phyloP scores from a whole-genome alignment of 148 eudicot species.

The Beta vulgaris region DNA sequence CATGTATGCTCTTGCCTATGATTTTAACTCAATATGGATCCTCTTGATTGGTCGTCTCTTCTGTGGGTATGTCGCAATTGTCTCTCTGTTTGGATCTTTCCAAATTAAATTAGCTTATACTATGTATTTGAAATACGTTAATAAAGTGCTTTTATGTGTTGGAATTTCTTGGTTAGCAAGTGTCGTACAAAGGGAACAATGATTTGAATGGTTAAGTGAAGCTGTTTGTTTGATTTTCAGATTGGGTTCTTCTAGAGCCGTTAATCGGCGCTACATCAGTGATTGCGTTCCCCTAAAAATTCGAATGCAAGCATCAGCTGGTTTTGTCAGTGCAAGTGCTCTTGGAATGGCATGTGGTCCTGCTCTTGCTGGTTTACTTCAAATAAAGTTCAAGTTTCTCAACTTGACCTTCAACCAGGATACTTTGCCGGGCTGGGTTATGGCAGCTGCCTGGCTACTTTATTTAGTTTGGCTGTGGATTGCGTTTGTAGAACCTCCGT shows the following conservation, averaged over 20 bases:
- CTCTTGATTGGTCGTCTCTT: slow-evolving; percentile 67
- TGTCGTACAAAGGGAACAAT: neutral
- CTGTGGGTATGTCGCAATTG: slow-evolving; percentile 60
- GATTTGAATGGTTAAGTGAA: neutral
- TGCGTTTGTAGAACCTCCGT: slow-evolving; percentile 56
- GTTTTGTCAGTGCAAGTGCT: slow-evolving; percentile 86
- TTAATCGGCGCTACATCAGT: slow-evolving; percentile 77
- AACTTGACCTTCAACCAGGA: slow-evolving; percentile 54
- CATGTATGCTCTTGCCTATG: slow-evolving; percentile 74
- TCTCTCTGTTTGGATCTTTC: neutral
- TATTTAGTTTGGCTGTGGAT: slow-evolving; percentile 61
- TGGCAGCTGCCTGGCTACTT: slow-evolving; percentile 69
- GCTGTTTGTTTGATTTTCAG: slow-evolving; percentile 30
- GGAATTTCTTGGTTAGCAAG: neutral
- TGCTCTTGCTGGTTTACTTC: slow-evolving; percentile 76
- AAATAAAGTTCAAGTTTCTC: slow-evolving; percentile 51
- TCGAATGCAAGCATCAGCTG: slow-evolving; percentile 86
- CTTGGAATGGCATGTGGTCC: slow-evolving; percentile 95
- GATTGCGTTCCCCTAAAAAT: slow-evolving; percentile 80
- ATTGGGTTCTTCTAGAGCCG: slow-evolving; percentile 82
- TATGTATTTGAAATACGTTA: neutral
- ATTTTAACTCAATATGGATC: slow-evolving; percentile 62
- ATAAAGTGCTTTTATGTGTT: neutral
- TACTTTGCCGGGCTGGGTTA: slow-evolving; percentile 82
- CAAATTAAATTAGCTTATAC: neutral